Conservation (phyloP, 257 asterid species). For the Eustoma russellianum region DNA sequence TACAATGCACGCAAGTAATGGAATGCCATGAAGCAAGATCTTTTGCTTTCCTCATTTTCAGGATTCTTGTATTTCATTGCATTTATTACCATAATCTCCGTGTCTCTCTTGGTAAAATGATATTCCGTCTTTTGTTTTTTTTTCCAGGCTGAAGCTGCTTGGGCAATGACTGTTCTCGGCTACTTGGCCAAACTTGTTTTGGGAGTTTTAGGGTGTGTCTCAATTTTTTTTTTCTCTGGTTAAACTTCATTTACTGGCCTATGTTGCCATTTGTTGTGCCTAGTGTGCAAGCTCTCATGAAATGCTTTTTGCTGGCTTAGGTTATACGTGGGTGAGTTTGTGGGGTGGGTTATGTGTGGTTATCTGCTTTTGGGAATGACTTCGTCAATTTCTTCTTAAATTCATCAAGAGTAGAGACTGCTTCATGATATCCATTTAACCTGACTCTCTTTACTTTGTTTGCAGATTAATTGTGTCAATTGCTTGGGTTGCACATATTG, state of each 20-base stretch:
- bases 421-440: not conserved
- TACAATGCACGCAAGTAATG: too few species aligned
- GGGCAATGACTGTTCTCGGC: constrained; percentile 98
- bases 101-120: constrained; percentile 3
- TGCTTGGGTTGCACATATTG: constrained; percentile 91
- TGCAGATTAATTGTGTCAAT: constrained; percentile 87
- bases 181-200: constrained; percentile 82
- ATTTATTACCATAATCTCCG: not conserved
- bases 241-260: not conserved
- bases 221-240: constrained; percentile 10
- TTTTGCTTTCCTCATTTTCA: not conserved
- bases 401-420: not conserved
- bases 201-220: constrained; percentile 80
- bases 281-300: not conserved
- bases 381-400: too few species aligned
- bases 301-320: too few species aligned
- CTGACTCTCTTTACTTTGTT: constrained; percentile 11
- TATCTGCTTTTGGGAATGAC: too few species aligned
- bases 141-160: constrained; percentile 87
- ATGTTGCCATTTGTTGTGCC: not conserved
- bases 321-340: too few species aligned
- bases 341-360: too few species aligned
- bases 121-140: not conserved
- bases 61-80: constrained; percentile 2
- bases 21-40: constrained; percentile 1